phyloP scores from a whole-genome alignment of 1,284 basidiomycete genomes.

The Leccinum colubrinum region DNA sequence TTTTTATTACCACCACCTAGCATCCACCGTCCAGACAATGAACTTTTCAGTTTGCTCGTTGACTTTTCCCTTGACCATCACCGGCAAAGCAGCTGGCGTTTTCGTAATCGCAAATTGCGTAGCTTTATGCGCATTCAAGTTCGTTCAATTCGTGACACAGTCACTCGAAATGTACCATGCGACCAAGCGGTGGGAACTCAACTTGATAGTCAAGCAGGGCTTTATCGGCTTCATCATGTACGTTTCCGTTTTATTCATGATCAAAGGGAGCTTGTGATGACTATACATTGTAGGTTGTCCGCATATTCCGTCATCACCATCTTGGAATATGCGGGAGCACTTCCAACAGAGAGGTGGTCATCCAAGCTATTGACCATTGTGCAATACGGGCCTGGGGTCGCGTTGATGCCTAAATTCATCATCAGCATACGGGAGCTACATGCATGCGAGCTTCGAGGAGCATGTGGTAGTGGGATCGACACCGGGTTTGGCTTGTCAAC shows the following conservation, averaged over 20 bases:
- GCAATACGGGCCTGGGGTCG: background rate
- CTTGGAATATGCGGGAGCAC: background rate
- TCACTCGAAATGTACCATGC: background rate
- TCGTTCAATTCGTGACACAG: background rate
- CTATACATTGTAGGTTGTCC: background rate
- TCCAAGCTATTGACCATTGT: background rate
- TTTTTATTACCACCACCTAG: background rate
- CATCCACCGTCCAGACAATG: background rate
- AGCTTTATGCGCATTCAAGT: background rate
- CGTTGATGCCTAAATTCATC: background rate
- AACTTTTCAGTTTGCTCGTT: background rate
- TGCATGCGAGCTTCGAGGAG: background rate
- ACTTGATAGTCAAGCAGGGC: background rate
- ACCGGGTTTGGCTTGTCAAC: background rate
- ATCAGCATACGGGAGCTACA: background rate
- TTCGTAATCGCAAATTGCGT: too few species aligned
- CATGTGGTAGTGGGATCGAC: background rate
- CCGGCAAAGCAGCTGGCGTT: too few species aligned
- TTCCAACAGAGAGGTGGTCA: background rate
- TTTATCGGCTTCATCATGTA: conserved; percentile 3
- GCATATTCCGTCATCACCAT: accelerated
- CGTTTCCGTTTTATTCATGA: background rate
- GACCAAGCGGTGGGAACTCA: background rate
- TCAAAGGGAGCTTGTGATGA: too few species aligned
- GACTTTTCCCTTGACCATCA: too few species aligned